phyloP scores from a whole-genome alignment of 345 rosid genomes.

The Euphorbia tirucalli region DNA sequence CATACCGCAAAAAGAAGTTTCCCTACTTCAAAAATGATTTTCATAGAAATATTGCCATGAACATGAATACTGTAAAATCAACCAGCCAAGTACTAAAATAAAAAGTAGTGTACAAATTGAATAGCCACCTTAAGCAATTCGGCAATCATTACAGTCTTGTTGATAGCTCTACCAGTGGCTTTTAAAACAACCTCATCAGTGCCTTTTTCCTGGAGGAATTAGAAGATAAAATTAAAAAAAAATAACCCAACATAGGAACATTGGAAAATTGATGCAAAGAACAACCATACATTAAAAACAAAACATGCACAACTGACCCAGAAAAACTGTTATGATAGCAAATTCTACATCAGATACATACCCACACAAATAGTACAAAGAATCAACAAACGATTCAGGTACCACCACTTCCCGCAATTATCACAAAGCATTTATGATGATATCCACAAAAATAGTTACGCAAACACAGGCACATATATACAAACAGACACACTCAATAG shows the following conservation, averaged over 20 bases:
- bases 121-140: slow-evolving; percentile 47
- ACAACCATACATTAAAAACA: background rate
- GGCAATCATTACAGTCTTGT: slow-evolving; percentile 49
- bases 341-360: background rate
- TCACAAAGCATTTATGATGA: background rate
- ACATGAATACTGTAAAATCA: background rate
- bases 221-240: background rate
- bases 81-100: background rate
- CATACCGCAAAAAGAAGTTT: background rate
- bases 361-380: background rate
- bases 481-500: background rate
- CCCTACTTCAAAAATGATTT: background rate
- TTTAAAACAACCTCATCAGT: slow-evolving; percentile 42
- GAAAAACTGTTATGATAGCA: background rate
- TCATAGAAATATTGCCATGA: background rate
- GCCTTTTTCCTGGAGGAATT: slow-evolving; percentile 35
- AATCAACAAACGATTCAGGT: background rate
- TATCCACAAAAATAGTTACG: background rate
- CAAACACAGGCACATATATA: background rate
- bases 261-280: background rate
- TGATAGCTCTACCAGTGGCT: slow-evolving; percentile 58
- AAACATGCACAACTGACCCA: background rate
- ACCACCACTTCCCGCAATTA: background rate
- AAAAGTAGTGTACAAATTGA: background rate
- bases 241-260: background rate